Evolutionary conservation across 2,329 filamentous ascomycete species (phyloP).

Genomic region (Cladosporium oxysporum): DNA sequence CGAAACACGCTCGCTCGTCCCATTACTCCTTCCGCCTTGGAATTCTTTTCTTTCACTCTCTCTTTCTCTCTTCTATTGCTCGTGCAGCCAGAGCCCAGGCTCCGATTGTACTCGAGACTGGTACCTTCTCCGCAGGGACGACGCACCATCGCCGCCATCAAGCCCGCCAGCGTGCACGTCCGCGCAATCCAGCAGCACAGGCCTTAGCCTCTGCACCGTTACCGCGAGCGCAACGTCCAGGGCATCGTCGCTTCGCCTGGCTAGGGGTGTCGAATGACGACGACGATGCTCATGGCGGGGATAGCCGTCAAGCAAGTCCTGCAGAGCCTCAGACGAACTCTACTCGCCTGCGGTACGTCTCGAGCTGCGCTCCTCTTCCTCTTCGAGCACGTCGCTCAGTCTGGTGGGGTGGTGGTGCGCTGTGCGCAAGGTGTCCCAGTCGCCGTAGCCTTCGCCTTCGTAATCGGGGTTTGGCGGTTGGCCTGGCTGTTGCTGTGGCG

Average conservation of each 20-base stretch:
- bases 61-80: background rate
- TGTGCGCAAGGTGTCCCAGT: constrained; percentile 70
- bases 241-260: background rate
- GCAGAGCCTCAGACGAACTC: constrained; percentile 8
- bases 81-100: background rate
- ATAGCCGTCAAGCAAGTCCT: background rate
- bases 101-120: background rate
- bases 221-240: background rate
- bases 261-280: background rate
- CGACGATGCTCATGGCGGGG: background rate
- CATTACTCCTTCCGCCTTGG: background rate
- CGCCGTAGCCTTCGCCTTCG: constrained; percentile 59
- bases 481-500: constrained; percentile 23
- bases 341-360: constrained; percentile 32
- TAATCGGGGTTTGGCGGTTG: constrained; percentile 35
- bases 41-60: background rate
- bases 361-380: constrained; percentile 63
- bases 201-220: constrained; percentile 9
- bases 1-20: background rate
- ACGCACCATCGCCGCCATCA: background rate
- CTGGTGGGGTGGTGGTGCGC: constrained; percentile 82
- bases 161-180: constrained; percentile 9
- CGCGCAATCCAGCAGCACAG: background rate
- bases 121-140: background rate
- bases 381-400: constrained; percentile 83